Evolutionary conservation across 2,329 filamentous ascomycete species (phyloP), one percentile per base, ranked within the genome.

Genomic region (Aspergillus proliferans): DNA sequence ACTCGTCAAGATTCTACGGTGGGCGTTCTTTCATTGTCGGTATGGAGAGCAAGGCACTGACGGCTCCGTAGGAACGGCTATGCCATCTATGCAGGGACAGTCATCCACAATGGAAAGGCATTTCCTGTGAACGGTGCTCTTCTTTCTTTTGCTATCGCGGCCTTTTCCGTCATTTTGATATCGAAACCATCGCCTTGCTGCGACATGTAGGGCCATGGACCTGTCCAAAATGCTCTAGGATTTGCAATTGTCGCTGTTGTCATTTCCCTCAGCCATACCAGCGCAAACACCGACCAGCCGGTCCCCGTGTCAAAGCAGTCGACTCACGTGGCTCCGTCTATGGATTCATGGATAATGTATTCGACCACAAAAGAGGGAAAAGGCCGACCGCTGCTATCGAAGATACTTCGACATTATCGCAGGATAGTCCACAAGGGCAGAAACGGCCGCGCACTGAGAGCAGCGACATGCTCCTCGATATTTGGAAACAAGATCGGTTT

Each of bases 261-360:
- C 66, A 67, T 50, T 68, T 68, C 46, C 15, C 54, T 6, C 58
- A 57, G 7, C 63, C 65, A 18, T 67, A 69, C 51, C 52, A 59
- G 22, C 67, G 64, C 48, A 62, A 58, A 43, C 62, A 66, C 48
- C 67, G 67, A 36, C 65, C 65, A 2, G 58, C 63, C 55, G 46
- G 65, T 57, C 47, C 55, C 54, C 59, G 65, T 21, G 57, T 68
- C 21, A 67, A 65, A 45, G 59, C 65, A 3, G 52, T 54, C 24
- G 66, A 69, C 48, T 43, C 62, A 19, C 58, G 66, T 15, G 65
- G 66, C 1, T 65, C 65, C 44, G 54, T 60, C 15, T 58, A 63
- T 53, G 66, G 66, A 2, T 68, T 69, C 55, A 62, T 63, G 6
- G 66, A 69, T 47, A 69, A 69, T 52, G 65, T 69, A 3, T 68